Conservation (phyloP, 2,329 filamentous ascomycete genomes). For the Tolypocladium amazonense region DNA sequence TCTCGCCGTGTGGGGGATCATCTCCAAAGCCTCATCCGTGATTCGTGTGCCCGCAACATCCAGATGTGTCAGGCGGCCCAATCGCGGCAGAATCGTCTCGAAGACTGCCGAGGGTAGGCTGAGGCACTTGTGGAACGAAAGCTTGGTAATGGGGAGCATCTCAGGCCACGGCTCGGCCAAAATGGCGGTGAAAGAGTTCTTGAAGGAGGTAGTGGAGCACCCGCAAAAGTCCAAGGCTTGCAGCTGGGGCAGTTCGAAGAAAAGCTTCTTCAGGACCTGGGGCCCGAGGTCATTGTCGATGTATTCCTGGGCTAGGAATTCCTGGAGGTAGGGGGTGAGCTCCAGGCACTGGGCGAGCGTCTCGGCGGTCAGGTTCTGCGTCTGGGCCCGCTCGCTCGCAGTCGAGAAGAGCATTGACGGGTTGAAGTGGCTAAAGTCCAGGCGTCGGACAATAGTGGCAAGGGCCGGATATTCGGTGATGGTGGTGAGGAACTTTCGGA, state of each 20-base stretch:
- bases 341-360: constrained; percentile 63
- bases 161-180: constrained; percentile 42
- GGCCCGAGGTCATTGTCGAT: constrained; percentile 64
- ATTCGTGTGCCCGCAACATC: constrained; percentile 72
- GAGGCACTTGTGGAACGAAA: constrained; percentile 72
- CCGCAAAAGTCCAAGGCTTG: constrained; percentile 68
- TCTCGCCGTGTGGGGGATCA: constrained; percentile 59
- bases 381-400: constrained; percentile 62
- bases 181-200: constrained; percentile 49
- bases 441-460: constrained; percentile 64
- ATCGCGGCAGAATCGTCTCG: constrained; percentile 59
- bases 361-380: constrained; percentile 63
- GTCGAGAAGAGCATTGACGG: constrained; percentile 67
- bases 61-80: constrained; percentile 61
- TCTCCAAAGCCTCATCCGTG: constrained; percentile 58
- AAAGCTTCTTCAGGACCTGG: constrained; percentile 59
- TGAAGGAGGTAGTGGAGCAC: constrained; percentile 59
- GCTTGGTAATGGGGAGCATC: constrained; percentile 48
- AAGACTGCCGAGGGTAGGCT: constrained; percentile 58
- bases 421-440: constrained; percentile 82
- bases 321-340: constrained; percentile 61
- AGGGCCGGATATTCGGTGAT: constrained; percentile 55
- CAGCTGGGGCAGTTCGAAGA: constrained; percentile 54
- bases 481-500: constrained; percentile 68
- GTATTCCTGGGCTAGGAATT: constrained; percentile 73